These are phyloP conservation scores for Aspergillus tanneri DNA, from an alignment of 2,329 filamentous ascomycete genomes.

Conservation along the genomic window DNA sequence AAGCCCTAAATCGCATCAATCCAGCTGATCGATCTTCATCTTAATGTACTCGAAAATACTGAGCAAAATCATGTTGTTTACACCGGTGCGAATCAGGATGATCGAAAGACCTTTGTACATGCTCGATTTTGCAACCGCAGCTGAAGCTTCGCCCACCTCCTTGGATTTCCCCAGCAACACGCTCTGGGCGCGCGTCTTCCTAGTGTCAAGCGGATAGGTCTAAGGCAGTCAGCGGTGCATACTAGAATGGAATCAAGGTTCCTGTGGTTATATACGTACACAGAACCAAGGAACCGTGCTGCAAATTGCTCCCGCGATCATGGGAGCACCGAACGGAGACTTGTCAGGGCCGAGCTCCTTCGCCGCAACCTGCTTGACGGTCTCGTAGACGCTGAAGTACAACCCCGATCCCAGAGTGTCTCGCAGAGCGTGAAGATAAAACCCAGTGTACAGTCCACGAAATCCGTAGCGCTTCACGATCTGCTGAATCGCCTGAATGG, in stretches of 20 bases:
- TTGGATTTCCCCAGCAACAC: slow-evolving; percentile 45
- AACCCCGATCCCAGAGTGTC: slow-evolving; percentile 48
- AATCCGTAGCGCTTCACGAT: slow-evolving; percentile 46
- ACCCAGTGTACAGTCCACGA: slow-evolving; percentile 48
- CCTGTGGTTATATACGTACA: no score
- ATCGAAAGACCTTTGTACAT: slow-evolving; percentile 52
- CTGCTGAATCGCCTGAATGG: slow-evolving; percentile 43
- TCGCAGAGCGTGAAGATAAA: slow-evolving; percentile 45
- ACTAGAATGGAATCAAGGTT: no score
- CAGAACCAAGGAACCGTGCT: slow-evolving; percentile 50
- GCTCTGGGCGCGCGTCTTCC: slow-evolving; percentile 51
- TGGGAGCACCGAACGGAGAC: slow-evolving; percentile 44
- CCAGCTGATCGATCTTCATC: slow-evolving; percentile 43
- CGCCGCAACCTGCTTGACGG: slow-evolving; percentile 47
- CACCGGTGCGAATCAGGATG: slow-evolving; percentile 45
- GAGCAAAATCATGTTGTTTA: slow-evolving; percentile 52
- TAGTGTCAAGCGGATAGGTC: slow-evolving; percentile 51
- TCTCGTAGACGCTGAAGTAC: slow-evolving; percentile 51
- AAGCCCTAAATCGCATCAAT: slow-evolving; percentile 13
- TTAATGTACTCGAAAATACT: slow-evolving; percentile 49
- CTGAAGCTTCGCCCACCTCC: slow-evolving; percentile 42
- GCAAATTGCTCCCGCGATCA: slow-evolving; percentile 48
- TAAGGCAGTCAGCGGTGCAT: slow-evolving; percentile 19
- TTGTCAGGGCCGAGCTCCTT: slow-evolving; percentile 45
- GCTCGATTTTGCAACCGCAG: slow-evolving; percentile 42